Evolutionary conservation across 116 monocot genomes (phyloP), one percentile per base, ranked within the genome.

Genomic region (Papilionanthe hybrid): DNA sequence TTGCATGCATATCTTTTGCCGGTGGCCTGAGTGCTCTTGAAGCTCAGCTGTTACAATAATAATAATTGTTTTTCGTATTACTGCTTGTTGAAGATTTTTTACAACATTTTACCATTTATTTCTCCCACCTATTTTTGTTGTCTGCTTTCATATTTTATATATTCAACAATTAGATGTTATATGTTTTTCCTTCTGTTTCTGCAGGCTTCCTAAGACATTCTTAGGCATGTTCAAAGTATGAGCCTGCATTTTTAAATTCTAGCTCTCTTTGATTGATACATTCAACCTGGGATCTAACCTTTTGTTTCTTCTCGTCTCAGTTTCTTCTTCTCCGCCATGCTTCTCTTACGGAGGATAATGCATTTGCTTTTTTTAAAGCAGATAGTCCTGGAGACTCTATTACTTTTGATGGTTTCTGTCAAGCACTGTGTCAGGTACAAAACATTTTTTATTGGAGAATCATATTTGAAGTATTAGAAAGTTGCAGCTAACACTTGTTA

Each of bases 311-410:
- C 43, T 41, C 77, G 17, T 74, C 67, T 78, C 86, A 97, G 97
- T 83, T 88, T 79, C 77, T 89, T 60, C 76, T 89, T 65, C 83
- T 92, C 22, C 75, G 77, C 72, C 73, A 83, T 71, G 91, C 89
- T 73, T 91, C 90, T 75, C 83, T 92, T 76, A 81, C 88, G 20
- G 92, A 94, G 84, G 88, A 89, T 13, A 83, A 91, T 83, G 92
- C 92, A 55, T 97, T 94, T 87, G 94, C 91, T 32, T 92, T 88
- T 80, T 89, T 97, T 69, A 94, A 88, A 85, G 90, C 80, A 50
- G 93, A 94, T 42, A 87, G 83, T 68, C 76, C 88, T 53, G 86
- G 90, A 78, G 91, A 91, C 78, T 91, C 83, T 80, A 86, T 90
- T 72, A 97, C 92, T 12, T 92, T 81, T 81, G 86, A 84, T 25